Conservation (phyloP, 2,329 filamentous ascomycete genomes). For the Lachnellula subtilissima region DNA sequence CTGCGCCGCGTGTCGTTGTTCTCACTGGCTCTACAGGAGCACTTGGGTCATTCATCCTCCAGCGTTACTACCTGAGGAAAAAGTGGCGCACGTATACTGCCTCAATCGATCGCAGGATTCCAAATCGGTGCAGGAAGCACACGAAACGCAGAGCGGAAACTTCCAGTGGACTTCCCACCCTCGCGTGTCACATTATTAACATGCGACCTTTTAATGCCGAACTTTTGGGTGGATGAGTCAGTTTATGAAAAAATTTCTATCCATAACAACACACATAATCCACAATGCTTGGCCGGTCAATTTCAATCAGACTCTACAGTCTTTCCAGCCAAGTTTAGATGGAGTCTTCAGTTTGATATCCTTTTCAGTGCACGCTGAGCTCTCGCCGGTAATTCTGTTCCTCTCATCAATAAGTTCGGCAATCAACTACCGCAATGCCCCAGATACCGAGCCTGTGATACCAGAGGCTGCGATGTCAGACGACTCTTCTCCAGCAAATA, state of each 20-base stretch:
- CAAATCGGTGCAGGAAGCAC: background rate
- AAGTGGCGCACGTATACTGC: constrained; percentile 41
- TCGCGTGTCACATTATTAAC: constrained; percentile 39
- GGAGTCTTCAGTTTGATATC: constrained; percentile 36
- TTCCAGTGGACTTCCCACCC: constrained; percentile 27
- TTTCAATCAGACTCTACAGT: constrained; percentile 30
- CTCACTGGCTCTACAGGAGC: constrained; percentile 48
- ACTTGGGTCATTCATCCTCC: constrained; percentile 44
- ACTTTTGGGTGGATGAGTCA: constrained; percentile 41
- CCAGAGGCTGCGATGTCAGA: background rate
- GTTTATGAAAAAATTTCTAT: background rate
- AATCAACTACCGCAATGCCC: background rate
- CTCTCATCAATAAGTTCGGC: constrained; percentile 25
- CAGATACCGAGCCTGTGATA: too few relatives aligned
- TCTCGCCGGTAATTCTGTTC: constrained; percentile 21
- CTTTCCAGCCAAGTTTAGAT: constrained; percentile 34
- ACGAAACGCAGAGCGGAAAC: constrained; percentile 36
- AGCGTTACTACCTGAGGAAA: constrained; percentile 29
- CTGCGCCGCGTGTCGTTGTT: constrained; percentile 19
- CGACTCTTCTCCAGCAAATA: constrained; percentile 30
- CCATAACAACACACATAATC: constrained; percentile 19
- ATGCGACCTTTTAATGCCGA: constrained; percentile 42
- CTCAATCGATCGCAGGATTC: constrained; percentile 37
- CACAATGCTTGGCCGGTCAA: constrained; percentile 36
- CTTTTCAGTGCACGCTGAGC: constrained; percentile 5